Percentiles rank a stretch among this genome's conserved stretches.
Evolutionary conservation across 1,284 basidiomycete genomes (phyloP).

Genomic region (Binderoboletus segoi): DNA sequence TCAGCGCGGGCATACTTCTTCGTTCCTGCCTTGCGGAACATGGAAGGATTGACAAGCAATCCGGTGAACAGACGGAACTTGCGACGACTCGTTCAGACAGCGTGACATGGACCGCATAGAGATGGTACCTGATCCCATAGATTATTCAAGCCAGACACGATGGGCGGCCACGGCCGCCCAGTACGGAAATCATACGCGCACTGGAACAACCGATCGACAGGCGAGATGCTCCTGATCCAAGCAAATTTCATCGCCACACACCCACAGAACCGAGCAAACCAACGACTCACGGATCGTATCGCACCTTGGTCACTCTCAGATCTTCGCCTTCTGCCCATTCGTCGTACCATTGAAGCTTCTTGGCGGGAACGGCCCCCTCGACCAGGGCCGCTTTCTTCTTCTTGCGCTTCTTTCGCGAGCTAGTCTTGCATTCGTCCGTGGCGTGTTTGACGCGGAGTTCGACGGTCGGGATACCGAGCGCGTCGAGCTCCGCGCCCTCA

Average conservation of each 20-base stretch:
- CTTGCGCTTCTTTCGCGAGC: slow-evolving; percentile 37
- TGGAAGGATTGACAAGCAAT: slow-evolving; percentile 44
- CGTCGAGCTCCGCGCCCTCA: slow-evolving; percentile 57
- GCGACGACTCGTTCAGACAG: slow-evolving; percentile 1
- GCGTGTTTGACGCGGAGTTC: slow-evolving; percentile 54
- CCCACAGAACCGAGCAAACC: neutral
- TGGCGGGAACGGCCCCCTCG: slow-evolving; percentile 30
- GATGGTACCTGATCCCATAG: slow-evolving; percentile 63
- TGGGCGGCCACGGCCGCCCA: slow-evolving; percentile 53
- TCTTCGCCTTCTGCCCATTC: slow-evolving; percentile 63
- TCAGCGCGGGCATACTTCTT: slow-evolving; percentile 28
- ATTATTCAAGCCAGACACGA: slow-evolving; percentile 42
- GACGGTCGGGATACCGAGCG: slow-evolving; percentile 65
- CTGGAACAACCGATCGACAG: slow-evolving; percentile 56
- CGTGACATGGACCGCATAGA: neutral
- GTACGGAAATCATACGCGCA: slow-evolving; percentile 59
- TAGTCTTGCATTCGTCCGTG: slow-evolving; percentile 50
- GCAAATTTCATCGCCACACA: neutral
- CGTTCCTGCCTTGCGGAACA: slow-evolving; percentile 33
- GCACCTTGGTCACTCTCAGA: slow-evolving; percentile 34
- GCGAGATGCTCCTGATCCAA: slow-evolving; percentile 40
- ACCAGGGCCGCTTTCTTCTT: slow-evolving; percentile 42
- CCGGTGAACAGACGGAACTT: slow-evolving; percentile 63
- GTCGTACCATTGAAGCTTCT: slow-evolving; percentile 58
- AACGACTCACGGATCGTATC: slow-evolving; percentile 47